These are phyloP conservation scores for Phaffomyces thermotolerans DNA, from an alignment of 805 yeast species.

Conservation along the genomic window DNA sequence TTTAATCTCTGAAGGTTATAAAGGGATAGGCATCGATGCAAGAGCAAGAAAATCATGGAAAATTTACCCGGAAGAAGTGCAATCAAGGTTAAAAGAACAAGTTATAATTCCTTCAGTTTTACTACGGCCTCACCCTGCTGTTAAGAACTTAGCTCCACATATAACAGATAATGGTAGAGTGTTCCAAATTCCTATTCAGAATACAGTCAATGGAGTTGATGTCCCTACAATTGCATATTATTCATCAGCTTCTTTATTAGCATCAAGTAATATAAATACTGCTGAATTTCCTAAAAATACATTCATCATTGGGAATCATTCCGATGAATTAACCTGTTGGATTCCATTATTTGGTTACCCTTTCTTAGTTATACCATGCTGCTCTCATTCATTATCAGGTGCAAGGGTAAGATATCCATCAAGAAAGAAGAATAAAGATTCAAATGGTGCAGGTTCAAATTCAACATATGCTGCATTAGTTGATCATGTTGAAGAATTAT, in stretches of 20 bases:
- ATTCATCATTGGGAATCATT: constrained; percentile 88
- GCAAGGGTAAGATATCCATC: constrained; percentile 59
- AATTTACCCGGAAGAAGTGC: constrained; percentile 61
- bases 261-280: constrained; percentile 49
- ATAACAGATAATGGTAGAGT: constrained; percentile 54
- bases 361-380: constrained; percentile 89
- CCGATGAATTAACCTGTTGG: constrained; percentile 95
- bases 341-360: constrained; percentile 83
- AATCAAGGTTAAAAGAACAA: constrained; percentile 56
- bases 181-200: constrained; percentile 36
- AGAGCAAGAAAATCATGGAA: constrained; percentile 85
- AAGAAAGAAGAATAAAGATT: constrained; percentile 22
- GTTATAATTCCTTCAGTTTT: constrained; percentile 75
- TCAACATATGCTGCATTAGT: constrained; percentile 84
- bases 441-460: constrained; percentile 15
- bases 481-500: constrained; percentile 70
- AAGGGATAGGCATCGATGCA: constrained; percentile 85
- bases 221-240: constrained; percentile 47
- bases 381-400: constrained; percentile 84
- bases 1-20: constrained; percentile 68
- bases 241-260: constrained; percentile 34
- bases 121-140: constrained; percentile 62
- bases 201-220: constrained; percentile 13
- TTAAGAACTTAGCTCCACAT: constrained; percentile 44
- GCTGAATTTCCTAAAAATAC: constrained; percentile 65